These are phyloP conservation scores for Ascochyta viciae-villosae DNA, from an alignment of 2,329 filamentous ascomycete species.

Conservation along the genomic window DNA sequence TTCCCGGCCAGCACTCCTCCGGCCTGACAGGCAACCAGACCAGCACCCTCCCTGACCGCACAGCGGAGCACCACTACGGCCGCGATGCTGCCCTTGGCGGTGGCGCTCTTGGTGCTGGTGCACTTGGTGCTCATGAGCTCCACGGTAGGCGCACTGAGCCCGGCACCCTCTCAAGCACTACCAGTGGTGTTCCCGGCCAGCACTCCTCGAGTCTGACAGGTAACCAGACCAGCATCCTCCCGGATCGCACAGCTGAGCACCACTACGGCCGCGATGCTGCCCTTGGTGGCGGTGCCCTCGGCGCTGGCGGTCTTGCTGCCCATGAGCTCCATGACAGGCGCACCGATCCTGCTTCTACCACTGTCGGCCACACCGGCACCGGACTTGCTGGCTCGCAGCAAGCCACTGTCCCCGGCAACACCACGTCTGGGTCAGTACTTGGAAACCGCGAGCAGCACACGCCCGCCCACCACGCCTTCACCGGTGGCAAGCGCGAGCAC, in stretches of 20 bases:
- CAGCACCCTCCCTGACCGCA: slow-evolving; percentile 12
- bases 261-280: slow-evolving; percentile 37
- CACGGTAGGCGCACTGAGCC: slow-evolving; percentile 30
- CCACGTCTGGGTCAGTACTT: not conserved
- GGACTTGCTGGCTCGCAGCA: slow-evolving; percentile 9
- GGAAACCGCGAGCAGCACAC: slow-evolving; percentile 7
- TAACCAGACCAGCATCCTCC: slow-evolving; percentile 7
- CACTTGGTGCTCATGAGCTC: slow-evolving; percentile 29
- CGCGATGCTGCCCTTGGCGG: slow-evolving; percentile 39
- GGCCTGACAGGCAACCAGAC: slow-evolving; percentile 4
- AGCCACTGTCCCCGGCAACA: slow-evolving; percentile 9
- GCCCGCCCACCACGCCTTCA: not conserved
- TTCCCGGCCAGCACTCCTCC: slow-evolving; percentile 2
- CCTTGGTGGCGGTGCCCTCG: slow-evolving; percentile 37
- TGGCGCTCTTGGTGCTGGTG: slow-evolving; percentile 37
- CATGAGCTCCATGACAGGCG: slow-evolving; percentile 32
- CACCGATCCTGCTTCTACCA: not conserved
- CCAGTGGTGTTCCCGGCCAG: not conserved
- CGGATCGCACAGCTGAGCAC: slow-evolving; percentile 21
- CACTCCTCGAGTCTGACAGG: slow-evolving; percentile 1
- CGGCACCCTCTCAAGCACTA: not conserved
- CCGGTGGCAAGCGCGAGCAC: slow-evolving; percentile 32
- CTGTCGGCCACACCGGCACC: not conserved
- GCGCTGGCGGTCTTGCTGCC: slow-evolving; percentile 38
- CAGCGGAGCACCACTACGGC: slow-evolving; percentile 30